Base-by-base conservation (phyloP, 2,329 filamentous ascomycete genomes). In the Bipolaris cookei region DNA sequence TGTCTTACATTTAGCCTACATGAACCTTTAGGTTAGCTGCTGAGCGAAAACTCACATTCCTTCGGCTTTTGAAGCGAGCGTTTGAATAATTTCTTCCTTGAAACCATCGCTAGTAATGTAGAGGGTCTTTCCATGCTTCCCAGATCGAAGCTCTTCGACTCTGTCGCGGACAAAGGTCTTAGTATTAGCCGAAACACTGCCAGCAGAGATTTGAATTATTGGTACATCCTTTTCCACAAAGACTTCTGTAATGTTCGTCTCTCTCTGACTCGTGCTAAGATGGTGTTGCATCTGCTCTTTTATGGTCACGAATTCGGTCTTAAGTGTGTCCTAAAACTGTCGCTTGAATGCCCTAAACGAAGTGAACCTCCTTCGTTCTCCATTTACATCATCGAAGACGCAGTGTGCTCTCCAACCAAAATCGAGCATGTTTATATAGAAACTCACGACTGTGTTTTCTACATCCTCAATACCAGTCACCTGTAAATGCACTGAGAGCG, bases 181-280 rank as follows among this genome's bases (percentile, higher is more conserved):
- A 3, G 66, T 65, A 18, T 68, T 64, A n/a, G 49, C 52, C 6
- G 56, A 37, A 28, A 68, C 62, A 23, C 61, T 64, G 16, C 61
- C 59, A 3, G 61, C 42, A 43, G 18, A 35, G 14, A 68, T 65
- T 35, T 64, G 57, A 28, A 68, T 46, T 21, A 59, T 64, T 8
- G 66, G 64, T 47, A 65, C 53, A 20, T 57, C 13, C 3, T 52
- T 63, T n/a, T 56, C 38, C 23, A 41, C 39, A 21, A 68, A 68
- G 10, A 61, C 64, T 42, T 58, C 49, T 45, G 45, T 44, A 16
- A 68, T 68, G 32, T 68, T 64, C 51, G 48, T 64, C 38, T 65
- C 64, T 4, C 45, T 51, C 39, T 62, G 56, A 59, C 66, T 68
- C 0, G 64, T 67, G 51, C 10, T 6, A 30, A 30, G 10, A 11